Base-by-base conservation (phyloP, 345 rosid species). In the Boechera divaricarpa region DNA sequence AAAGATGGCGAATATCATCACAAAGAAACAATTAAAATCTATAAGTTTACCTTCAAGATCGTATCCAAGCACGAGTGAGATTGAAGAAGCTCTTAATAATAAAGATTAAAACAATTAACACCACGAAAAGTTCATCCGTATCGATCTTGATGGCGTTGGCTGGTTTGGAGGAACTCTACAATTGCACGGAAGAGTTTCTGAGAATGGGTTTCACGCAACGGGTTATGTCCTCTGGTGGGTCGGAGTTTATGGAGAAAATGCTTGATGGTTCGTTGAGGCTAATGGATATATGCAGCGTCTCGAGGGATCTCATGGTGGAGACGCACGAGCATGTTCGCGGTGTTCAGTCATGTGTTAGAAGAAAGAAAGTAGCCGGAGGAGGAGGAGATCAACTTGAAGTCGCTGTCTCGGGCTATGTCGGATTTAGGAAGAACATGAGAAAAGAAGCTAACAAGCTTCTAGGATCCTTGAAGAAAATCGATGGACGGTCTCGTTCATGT, bases 31-130 rank as follows among this genome's bases (percentile, higher is more conserved):
- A 21, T 54, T 77, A 44, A 74, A 90, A 83, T 88, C 94, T 9
- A 77, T 85, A 16, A 92, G 96, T 77, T 81, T 90, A 70, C 91
- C 96, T 56, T 77, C 92, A 69, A 88, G 91, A 36, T 83, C 90
- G 33, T 91, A 93, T 82, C 97, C 91, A 6, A 80, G 66, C 56
- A 88, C 88, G 26, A 38, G 65, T 13, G 73, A n/a, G 41, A 54
- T 84, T 3, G 86, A 89, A 67, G 88, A 87, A 58, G 86, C 77
- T 84, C 81, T 88, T 42, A 63, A 49, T 80, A 86, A n/a, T n/a
- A n/a, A n/a, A 81, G 79, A 74, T 90, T 47, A 81, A 77, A 55
- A 24, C 71, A 6, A 63, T 57, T 67, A 86, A 77, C 35, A 67
- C 73, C 6, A 54, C 87, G 9, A 32, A 81, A 1, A 53, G 81